Evolutionary conservation across 2,329 filamentous ascomycete genomes (phyloP).

Genomic region (Fusarium mexicanum): DNA sequence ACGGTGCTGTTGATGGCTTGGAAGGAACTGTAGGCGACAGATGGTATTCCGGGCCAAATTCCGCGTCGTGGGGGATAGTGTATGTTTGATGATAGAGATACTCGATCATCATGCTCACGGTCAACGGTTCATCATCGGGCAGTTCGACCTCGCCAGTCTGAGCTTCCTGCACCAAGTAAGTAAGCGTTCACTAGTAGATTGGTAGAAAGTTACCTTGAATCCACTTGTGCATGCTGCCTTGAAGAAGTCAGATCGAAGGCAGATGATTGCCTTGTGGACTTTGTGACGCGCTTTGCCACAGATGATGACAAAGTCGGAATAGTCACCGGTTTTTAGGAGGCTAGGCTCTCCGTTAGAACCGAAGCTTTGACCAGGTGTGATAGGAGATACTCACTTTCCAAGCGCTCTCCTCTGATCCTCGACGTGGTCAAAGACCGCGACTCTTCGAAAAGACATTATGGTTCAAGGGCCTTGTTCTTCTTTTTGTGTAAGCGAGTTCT

Average conservation of each 20-base stretch:
- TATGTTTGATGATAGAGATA: background rate
- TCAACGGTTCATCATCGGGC: fast-evolving
- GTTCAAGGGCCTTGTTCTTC: too few relatives aligned
- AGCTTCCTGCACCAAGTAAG: background rate
- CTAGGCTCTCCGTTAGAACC: fast-evolving
- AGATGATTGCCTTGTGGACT: background rate
- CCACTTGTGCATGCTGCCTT: background rate
- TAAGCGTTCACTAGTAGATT: fast-evolving
- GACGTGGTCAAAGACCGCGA: background rate
- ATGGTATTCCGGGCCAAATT: background rate
- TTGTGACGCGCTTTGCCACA: background rate
- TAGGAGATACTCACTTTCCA: background rate
- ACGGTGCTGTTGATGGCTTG: background rate
- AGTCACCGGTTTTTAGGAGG: background rate
- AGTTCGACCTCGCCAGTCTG: background rate
- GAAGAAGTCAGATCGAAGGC: background rate
- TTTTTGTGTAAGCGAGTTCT: fast-evolving
- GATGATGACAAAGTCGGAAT: background rate
- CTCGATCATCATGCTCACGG: background rate
- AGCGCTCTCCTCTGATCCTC: background rate
- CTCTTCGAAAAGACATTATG: background rate
- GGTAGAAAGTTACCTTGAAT: background rate
- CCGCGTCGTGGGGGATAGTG: background rate
- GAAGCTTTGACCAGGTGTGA: background rate
- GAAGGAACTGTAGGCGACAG: fast-evolving